Percentiles rank a stretch among this genome's conserved stretches.
Conservation (phyloP, 2,329 filamentous ascomycete species). For the Phialophora chinensis region DNA sequence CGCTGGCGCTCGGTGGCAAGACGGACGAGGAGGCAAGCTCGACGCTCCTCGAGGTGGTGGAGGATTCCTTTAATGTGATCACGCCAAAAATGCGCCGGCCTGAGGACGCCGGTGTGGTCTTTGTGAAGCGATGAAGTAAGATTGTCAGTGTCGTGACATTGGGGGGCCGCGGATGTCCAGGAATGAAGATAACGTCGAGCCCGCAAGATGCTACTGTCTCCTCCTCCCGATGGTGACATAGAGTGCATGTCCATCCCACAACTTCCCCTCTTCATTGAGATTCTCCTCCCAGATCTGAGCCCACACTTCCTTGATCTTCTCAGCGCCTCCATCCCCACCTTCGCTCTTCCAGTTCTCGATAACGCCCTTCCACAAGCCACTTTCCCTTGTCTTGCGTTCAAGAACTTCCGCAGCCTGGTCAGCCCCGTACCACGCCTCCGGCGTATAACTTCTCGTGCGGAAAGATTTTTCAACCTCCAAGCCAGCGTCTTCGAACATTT, state of each 20-base stretch:
- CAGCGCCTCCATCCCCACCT: neutral
- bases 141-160: too few species aligned
- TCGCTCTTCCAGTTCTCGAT: neutral
- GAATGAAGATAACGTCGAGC: neutral
- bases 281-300: conserved; percentile 24
- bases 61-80: conserved; percentile 22
- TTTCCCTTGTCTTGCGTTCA: conserved; percentile 20
- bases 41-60: conserved; percentile 25
- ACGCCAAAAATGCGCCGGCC: conserved; percentile 27
- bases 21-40: conserved; percentile 26
- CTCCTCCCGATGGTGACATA: conserved; percentile 29
- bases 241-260: conserved; percentile 29
- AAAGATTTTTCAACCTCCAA: conserved; percentile 24
- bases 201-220: conserved; percentile 1
- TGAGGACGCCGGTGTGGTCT: conserved; percentile 29
- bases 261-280: conserved; percentile 17
- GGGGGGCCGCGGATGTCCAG: neutral
- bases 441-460: conserved; percentile 25
- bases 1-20: conserved; percentile 21
- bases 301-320: conserved; percentile 21
- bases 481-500: conserved; percentile 23
- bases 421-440: conserved; percentile 18
- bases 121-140: conserved; percentile 19
- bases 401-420: conserved; percentile 21
- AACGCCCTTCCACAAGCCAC: conserved; percentile 14